Evolutionary conservation across 2,329 filamentous ascomycete genomes (phyloP), one percentile per base, ranked within the genome.

Genomic region (Harringtonia lauricola): DNA sequence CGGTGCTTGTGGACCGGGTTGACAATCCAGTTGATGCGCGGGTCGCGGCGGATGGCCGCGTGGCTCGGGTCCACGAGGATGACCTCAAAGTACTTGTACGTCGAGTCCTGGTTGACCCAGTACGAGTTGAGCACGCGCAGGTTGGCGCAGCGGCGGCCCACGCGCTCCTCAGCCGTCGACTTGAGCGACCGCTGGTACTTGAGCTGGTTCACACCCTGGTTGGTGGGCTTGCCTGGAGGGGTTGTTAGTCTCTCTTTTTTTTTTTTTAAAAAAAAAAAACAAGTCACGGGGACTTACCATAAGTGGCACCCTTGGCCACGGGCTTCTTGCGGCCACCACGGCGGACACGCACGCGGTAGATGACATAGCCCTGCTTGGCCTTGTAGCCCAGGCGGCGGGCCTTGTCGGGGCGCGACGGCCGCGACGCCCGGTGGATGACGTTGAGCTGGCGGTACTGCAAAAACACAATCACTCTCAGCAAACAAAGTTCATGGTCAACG

Each of bases 71-170:
- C 92, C 67, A 98, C 90, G 65, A 95, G 86, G 77, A 98, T 96
- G 72, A 96, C 83, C 76, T 98, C 92, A 79, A 81, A 98, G 86
- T 98, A 98, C 81, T 98, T 98, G 86, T 96, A 98, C 73, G 92
- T 98, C 51, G 89, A 95, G 79, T 98, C 92, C 81, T 96, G 88
- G 86, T 98, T 98, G 79, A 98, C 87, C 94, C 94, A 98, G 89
- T 98, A 98, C 54, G 90, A 96, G 86, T 98, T 98, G 65, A 98
- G 85, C 65, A 98, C 92, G 66, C 92, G 88, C 70, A 98, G 74
- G 77, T 98, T 98, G 74, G 89, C 88, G 78, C 89, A 95, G 69
- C 90, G 89, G 71, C 89, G 89, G 65, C 94, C 92, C 67, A 98
- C 90, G 85, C 92, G 92, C 84, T 98, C 92, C 80, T 98, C 94